A percentile compares a stretch with the other conserved stretches of the same genome.
Evolutionary conservation across 257 asterid genomes (phyloP).

Genomic region (Ilex asprella): DNA sequence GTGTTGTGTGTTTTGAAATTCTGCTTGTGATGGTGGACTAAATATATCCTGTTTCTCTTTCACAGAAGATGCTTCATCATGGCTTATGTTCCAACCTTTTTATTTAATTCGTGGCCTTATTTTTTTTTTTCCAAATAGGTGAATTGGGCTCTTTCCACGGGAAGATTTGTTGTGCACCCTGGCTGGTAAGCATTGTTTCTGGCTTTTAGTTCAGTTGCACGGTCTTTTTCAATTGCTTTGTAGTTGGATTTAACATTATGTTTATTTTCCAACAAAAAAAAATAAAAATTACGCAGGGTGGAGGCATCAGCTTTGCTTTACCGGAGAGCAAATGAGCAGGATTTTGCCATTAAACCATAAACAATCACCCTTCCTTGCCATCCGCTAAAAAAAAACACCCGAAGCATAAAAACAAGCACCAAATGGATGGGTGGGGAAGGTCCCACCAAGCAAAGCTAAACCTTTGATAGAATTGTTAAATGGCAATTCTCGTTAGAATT

Average conservation of each 20-base stretch:
- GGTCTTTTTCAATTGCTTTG: not conserved
- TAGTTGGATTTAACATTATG: not conserved
- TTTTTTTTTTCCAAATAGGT: constrained; percentile 41
- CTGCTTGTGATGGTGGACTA: too few species aligned
- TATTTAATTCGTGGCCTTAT: constrained; percentile 1
- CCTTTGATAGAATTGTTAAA: too few species aligned
- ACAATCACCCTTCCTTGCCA: constrained; percentile 15
- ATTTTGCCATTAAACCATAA: constrained; percentile 78
- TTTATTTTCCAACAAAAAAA: not conserved
- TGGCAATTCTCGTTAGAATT: too few species aligned
- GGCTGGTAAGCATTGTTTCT: constrained; percentile 67
- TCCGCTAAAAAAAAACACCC: constrained; percentile 21
- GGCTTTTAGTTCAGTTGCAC: not conserved
- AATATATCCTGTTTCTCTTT: too few species aligned
- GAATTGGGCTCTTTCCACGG: constrained; percentile 73
- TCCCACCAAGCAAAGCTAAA: too few species aligned
- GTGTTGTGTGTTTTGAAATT: too few species aligned
- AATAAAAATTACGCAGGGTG: constrained; percentile 58
- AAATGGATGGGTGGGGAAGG: too few species aligned
- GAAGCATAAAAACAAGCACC: constrained; percentile 7
- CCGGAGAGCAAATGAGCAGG: constrained; percentile 90
- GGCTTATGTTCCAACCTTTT: not conserved
- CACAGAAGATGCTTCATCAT: too few species aligned
- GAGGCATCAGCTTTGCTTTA: constrained; percentile 95
- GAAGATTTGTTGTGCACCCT: constrained; percentile 87